These are phyloP conservation scores for Trametes meyenii DNA, from an alignment of 768 basidiomycete species.

Conservation along the genomic window DNA sequence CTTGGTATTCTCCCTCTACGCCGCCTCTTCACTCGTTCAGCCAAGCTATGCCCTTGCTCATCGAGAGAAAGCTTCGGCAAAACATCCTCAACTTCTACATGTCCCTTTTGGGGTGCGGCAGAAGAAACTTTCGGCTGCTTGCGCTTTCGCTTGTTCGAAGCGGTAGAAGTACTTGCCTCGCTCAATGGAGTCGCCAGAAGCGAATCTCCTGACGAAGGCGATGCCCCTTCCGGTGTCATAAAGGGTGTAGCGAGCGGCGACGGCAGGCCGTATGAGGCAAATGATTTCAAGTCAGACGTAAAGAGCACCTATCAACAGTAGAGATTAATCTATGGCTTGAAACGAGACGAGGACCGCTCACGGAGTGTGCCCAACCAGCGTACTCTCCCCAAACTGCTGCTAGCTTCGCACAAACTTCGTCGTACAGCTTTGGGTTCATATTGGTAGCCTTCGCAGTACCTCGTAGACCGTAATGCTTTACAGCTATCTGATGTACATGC, in stretches of 20 bases:
- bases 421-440: constrained; percentile 81
- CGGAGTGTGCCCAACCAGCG: constrained; percentile 91
- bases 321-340: not conserved
- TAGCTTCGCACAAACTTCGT: constrained; percentile 66
- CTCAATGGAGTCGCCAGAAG: constrained; percentile 3
- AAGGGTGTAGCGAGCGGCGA: constrained; percentile 21
- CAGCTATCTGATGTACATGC: constrained; percentile 89
- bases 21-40: constrained; percentile 32
- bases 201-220: not conserved
- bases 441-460: constrained; percentile 48
- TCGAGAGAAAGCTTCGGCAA: not conserved
- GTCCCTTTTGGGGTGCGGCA: not conserved
- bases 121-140: not conserved
- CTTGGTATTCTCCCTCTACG: constrained; percentile 11
- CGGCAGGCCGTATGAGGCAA: constrained; percentile 36
- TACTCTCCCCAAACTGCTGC: constrained; percentile 74
- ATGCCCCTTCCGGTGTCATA: not conserved
- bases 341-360: constrained; percentile 36
- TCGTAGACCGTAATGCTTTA: constrained; percentile 74
- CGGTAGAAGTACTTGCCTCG: not conserved
- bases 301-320: constrained; percentile 37
- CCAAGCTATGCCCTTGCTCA: constrained; percentile 19
- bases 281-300: constrained; percentile 42
- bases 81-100: not conserved
- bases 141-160: constrained; percentile 11